Evolutionary conservation across 2,329 filamentous ascomycete genomes (phyloP).

Genomic region (Alternaria longipes): DNA sequence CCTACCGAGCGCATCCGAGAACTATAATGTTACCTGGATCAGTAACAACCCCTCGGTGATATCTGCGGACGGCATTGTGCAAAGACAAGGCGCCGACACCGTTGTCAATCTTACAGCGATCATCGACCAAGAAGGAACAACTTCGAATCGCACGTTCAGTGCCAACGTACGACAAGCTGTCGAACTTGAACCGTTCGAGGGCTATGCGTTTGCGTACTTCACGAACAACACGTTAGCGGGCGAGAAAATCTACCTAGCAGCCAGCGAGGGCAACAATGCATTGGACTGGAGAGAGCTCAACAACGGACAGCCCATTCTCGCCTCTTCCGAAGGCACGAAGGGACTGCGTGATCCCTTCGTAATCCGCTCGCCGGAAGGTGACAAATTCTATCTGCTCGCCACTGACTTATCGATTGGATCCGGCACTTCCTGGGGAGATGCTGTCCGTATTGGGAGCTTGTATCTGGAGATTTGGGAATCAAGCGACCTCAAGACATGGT

Average conservation of each 20-base stretch:
- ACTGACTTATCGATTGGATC: conserved; percentile 65
- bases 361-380: conserved; percentile 61
- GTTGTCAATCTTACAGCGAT: conserved; percentile 51
- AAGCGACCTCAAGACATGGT: conserved; percentile 61
- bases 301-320: conserved; percentile 57
- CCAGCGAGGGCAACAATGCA: conserved; percentile 63
- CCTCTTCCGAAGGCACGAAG: conserved; percentile 58
- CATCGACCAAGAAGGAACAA: conserved; percentile 33
- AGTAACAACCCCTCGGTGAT: conserved; percentile 50
- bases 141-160: conserved; percentile 42
- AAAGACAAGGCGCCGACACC: conserved; percentile 39
- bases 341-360: conserved; percentile 64
- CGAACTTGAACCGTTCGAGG: conserved; percentile 50
- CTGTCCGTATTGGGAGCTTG: conserved; percentile 59
- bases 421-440: conserved; percentile 62
- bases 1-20: conserved; percentile 46
- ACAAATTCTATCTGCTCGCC: conserved; percentile 63
- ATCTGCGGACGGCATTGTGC: conserved; percentile 49
- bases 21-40: conserved; percentile 48
- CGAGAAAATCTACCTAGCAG: conserved; percentile 64
- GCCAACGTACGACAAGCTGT: conserved; percentile 50
- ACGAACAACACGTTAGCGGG: conserved; percentile 56
- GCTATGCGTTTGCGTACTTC: conserved; percentile 64
- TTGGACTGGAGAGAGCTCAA: conserved; percentile 63
- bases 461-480: conserved; percentile 66